A percentile compares a stretch with the other conserved stretches of the same genome.
Conservation (phyloP, 2,329 filamentous ascomycete genomes). For the Claviceps sp. region DNA sequence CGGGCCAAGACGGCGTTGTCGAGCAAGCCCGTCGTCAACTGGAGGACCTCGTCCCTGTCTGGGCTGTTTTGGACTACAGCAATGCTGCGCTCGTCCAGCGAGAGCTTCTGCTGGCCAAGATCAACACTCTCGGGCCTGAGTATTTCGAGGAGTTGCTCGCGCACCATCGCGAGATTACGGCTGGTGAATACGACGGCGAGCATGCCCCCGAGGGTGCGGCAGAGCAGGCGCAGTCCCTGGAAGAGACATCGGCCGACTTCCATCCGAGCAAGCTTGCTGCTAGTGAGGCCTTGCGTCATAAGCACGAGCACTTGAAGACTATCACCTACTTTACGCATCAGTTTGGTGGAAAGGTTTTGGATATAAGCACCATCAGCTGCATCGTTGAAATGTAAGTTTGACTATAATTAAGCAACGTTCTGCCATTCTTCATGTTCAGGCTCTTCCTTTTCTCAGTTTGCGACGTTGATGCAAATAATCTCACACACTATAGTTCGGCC, state of each 20-base stretch:
- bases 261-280: constrained; percentile 78
- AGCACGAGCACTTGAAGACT: constrained; percentile 91
- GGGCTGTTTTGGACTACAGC: constrained; percentile 96
- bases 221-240: constrained; percentile 26
- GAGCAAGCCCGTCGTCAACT: constrained; percentile 93
- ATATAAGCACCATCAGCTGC: constrained; percentile 97
- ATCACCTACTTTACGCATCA: constrained; percentile 96
- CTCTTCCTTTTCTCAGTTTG: no score
- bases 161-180: constrained; percentile 81
- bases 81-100: constrained; percentile 85
- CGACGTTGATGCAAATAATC: not conserved
- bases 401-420: no score
- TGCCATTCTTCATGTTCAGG: no score
- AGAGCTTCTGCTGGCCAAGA: constrained; percentile 87
- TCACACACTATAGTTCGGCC: constrained; percentile 48
- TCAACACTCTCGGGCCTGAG: constrained; percentile 92
- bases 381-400: constrained; percentile 87
- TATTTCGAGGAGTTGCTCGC: constrained; percentile 95
- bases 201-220: constrained; percentile 20
- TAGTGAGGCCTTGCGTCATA: constrained; percentile 84
- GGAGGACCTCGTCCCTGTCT: constrained; percentile 93
- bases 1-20: constrained; percentile 90
- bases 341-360: constrained; percentile 92
- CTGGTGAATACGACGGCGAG: constrained; percentile 34
- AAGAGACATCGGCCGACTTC: constrained; percentile 52